Conservation (phyloP, 345 rosid genomes). For the Lepidium africanum region DNA sequence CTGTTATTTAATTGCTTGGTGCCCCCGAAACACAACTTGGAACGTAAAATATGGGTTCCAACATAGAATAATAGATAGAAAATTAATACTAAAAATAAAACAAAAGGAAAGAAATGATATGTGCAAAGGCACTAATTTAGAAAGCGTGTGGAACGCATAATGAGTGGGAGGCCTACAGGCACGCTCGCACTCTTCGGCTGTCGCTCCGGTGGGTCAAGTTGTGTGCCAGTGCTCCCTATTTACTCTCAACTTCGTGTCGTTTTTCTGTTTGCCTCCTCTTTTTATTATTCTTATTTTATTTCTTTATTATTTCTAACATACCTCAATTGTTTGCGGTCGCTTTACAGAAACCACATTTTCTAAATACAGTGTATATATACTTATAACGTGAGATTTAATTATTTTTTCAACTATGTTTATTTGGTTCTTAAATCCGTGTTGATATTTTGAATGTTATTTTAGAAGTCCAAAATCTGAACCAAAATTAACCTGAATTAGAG, state of each 20-base stretch:
- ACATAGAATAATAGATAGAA: background rate
- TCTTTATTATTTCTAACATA: background rate
- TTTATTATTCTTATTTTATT: background rate
- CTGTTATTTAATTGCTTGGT: background rate
- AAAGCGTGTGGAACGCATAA: conserved; percentile 37
- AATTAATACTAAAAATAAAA: background rate
- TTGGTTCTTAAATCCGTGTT: too few species aligned
- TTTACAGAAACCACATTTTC: background rate
- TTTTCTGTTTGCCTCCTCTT: background rate
- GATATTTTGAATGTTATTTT: too few species aligned
- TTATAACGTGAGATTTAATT: too few species aligned
- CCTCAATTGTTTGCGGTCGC: conserved; percentile 13
- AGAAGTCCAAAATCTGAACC: too few species aligned
- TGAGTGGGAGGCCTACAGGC: conserved; percentile 27
- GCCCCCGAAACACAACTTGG: background rate
- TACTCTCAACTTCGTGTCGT: conserved; percentile 25
- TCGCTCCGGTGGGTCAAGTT: conserved; percentile 30
- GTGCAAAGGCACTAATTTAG: conserved; percentile 32
- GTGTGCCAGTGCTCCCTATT: conserved; percentile 23
- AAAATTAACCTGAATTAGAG: too few species aligned
- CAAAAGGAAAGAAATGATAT: conserved; percentile 4
- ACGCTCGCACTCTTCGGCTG: conserved; percentile 25
- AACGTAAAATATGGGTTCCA: conserved; percentile 21
- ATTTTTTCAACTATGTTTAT: too few species aligned
- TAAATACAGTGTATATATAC: too few species aligned